Percentiles rank a stretch among this genome's conserved stretches.
Evolutionary conservation across 2,329 filamentous ascomycete species (phyloP).

Genomic region (Botrytis medusae): DNA sequence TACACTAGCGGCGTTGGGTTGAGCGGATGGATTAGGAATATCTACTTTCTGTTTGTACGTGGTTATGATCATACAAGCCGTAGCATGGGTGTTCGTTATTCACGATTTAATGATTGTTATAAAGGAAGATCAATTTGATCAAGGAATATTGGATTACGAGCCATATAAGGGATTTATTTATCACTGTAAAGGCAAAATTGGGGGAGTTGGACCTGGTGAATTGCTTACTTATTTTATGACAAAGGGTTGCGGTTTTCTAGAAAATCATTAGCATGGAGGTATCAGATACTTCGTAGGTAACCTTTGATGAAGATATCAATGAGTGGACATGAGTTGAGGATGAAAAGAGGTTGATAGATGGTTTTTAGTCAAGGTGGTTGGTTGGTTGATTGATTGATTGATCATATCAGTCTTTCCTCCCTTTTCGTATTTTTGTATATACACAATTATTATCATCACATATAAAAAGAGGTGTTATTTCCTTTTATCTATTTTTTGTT

Average conservation of each 20-base stretch:
- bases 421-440: not conserved
- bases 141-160: not conserved
- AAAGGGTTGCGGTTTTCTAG: not conserved
- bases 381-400: constrained; percentile 6
- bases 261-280: not conserved
- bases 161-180: not conserved
- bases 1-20: constrained; percentile 3
- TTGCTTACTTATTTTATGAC: not conserved
- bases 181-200: not conserved
- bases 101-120: not conserved
- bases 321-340: not conserved
- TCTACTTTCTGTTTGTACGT: not conserved
- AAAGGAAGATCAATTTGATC: not conserved
- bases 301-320: not conserved
- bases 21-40: too few relatives aligned
- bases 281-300: not conserved
- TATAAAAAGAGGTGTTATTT: not conserved
- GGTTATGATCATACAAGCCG: not conserved
- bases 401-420: not conserved
- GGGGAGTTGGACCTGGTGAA: not conserved
- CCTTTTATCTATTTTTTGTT: not conserved
- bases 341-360: not conserved
- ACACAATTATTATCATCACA: not conserved
- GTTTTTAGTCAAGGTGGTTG: not conserved
- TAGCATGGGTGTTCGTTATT: not conserved